These are phyloP conservation scores for Graphilbum fragrans DNA, from an alignment of 2,329 filamentous ascomycete genomes.

Conservation along the genomic window DNA sequence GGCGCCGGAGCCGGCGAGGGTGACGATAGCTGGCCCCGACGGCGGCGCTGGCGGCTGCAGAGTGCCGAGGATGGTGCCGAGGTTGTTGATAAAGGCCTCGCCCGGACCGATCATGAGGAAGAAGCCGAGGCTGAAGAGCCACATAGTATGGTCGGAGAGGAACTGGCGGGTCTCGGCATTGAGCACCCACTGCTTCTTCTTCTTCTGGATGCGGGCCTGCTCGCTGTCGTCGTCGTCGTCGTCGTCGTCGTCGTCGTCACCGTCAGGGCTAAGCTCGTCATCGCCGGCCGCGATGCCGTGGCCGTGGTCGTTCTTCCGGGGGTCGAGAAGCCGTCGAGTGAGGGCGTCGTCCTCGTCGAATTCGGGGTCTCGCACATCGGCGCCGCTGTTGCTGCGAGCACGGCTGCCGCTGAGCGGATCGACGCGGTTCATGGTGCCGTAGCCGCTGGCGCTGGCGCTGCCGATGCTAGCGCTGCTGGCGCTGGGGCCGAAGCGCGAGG, in stretches of 20 bases:
- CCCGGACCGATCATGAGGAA: conserved; percentile 88
- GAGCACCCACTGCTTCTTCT: conserved; percentile 78
- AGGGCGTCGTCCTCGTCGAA: conserved; percentile 6
- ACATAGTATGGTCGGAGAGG: conserved; percentile 84
- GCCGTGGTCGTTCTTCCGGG: conserved; percentile 6
- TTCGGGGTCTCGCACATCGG: background rate
- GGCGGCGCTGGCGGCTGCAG: conserved; percentile 45
- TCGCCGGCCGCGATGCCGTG: conserved; percentile 14
- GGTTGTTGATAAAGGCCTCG: conserved; percentile 97
- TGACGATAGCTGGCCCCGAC: background rate
- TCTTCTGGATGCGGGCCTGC: conserved; percentile 32
- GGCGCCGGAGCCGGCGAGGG: conserved; percentile 22
- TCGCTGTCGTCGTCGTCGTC: conserved; percentile 15
- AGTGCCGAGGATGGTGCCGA: conserved; percentile 86
- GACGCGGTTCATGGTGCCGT: conserved; percentile 8
- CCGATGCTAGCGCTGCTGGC: background rate
- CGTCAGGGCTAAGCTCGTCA: no score
- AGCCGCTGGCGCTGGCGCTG: conserved; percentile 1
- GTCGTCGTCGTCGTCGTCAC: conserved; percentile 7
- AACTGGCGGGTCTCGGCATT: conserved; percentile 86
- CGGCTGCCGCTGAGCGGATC: conserved; percentile 6
- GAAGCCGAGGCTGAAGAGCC: conserved; percentile 83
- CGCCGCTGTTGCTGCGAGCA: background rate
- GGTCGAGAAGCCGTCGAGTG: conserved; percentile 8
- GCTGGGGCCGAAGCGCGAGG: conserved; percentile 6